Conservation (phyloP, 345 rosid genomes). For the Lepidium didymum region DNA sequence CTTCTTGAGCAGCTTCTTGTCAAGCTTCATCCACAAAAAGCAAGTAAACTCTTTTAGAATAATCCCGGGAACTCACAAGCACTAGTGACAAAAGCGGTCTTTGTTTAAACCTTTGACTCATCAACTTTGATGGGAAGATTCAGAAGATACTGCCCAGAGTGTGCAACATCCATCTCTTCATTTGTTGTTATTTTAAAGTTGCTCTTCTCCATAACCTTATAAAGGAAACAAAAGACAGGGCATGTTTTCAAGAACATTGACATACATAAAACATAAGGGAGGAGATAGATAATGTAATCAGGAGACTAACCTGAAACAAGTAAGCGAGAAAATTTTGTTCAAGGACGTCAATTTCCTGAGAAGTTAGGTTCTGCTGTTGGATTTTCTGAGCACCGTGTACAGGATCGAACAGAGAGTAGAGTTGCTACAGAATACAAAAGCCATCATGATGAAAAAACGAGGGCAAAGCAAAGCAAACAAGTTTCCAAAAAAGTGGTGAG, state of each 20-base stretch:
- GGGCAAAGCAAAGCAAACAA: background rate
- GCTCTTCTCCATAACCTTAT: conserved; percentile 90
- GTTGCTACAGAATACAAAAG: conserved; percentile 51
- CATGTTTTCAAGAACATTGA: background rate
- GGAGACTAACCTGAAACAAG: conserved; percentile 71
- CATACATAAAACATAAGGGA: background rate
- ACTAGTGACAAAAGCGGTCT: background rate
- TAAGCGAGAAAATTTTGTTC: conserved; percentile 83
- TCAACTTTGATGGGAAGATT: conserved; percentile 90
- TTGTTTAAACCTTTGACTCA: conserved; percentile 65
- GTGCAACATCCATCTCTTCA: conserved; percentile 90
- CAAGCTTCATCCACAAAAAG: conserved; percentile 58
- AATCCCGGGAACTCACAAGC: background rate
- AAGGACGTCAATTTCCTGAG: conserved; percentile 61
- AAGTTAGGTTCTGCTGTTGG: conserved; percentile 63
- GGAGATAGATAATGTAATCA: background rate
- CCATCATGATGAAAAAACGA: background rate
- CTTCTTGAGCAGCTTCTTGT: conserved; percentile 63
- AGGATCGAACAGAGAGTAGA: conserved; percentile 91
- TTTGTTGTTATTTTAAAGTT: conserved; percentile 72
- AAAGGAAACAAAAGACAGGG: background rate
- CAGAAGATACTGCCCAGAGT: conserved; percentile 77
- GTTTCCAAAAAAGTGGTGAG: background rate
- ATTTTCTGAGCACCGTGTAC: conserved; percentile 64
- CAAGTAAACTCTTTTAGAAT: background rate